These are phyloP conservation scores for Flaveria linearis DNA, from an alignment of 129 eudicot species.

Conservation along the genomic window DNA sequence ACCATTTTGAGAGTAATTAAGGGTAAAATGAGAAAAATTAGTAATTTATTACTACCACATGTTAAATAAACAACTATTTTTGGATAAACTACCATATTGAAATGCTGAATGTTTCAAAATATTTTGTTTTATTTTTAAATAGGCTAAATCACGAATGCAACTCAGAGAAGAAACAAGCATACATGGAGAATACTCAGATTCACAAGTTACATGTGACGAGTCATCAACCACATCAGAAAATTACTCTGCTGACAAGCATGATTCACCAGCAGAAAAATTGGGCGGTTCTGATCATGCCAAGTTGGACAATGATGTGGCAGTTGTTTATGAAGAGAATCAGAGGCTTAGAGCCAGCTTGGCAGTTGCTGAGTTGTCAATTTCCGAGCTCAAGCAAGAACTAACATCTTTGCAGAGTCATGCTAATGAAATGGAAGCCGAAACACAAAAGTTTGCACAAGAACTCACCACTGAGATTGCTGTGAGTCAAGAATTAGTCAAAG, in stretches of 20 bases:
- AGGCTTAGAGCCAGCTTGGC: constrained; percentile 71
- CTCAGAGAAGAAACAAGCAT: constrained; percentile 48
- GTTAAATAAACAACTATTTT: neutral
- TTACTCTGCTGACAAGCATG: constrained; percentile 68
- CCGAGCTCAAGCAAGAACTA: constrained; percentile 66
- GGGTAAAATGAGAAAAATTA: neutral
- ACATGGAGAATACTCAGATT: constrained; percentile 71
- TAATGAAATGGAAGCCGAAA: constrained; percentile 62
- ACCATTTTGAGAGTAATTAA: neutral
- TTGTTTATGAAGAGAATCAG: constrained; percentile 62
- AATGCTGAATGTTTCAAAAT: neutral
- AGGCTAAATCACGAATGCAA: constrained; percentile 58
- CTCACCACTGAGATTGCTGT: constrained; percentile 62
- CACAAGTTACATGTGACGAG: constrained; percentile 68
- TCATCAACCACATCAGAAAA: constrained; percentile 77
- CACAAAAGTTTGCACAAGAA: constrained; percentile 55
- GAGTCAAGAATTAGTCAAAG: constrained; percentile 62
- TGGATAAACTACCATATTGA: too few species aligned
- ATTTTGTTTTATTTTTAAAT: neutral
- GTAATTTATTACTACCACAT: neutral
- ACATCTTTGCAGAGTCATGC: constrained; percentile 64
- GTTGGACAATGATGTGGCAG: constrained; percentile 49
- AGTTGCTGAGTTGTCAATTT: constrained; percentile 74
- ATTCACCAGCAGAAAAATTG: constrained; percentile 47
- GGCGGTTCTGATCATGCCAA: constrained; percentile 43